Evolutionary conservation across 805 yeast species (phyloP).

Genomic region (Nakazawaea molendinolei): DNA sequence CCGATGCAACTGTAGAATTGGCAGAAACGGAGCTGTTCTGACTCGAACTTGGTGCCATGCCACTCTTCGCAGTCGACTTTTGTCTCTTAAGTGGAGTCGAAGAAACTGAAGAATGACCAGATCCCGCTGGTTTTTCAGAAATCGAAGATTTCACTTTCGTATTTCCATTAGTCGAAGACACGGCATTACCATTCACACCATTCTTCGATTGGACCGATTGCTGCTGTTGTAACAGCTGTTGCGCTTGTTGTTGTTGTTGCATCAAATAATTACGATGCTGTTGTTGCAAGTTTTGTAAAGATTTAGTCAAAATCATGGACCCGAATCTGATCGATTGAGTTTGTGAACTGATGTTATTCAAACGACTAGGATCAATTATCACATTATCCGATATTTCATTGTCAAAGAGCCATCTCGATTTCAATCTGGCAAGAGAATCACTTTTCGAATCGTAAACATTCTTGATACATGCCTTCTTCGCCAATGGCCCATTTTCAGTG

Average conservation of each 20-base stretch:
- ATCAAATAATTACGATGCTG: slow-evolving; percentile 22
- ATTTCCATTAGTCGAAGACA: too few relatives aligned
- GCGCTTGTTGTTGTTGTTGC: slow-evolving; percentile 23
- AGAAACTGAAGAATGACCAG: slow-evolving; percentile 6
- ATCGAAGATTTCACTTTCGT: slow-evolving; percentile 1
- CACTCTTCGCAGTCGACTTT: slow-evolving; percentile 2
- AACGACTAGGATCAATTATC: slow-evolving; percentile 61
- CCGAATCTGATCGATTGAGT: slow-evolving; percentile 91
- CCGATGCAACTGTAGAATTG: too few relatives aligned
- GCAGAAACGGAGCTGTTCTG: too few relatives aligned
- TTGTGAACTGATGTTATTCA: slow-evolving; percentile 76
- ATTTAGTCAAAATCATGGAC: slow-evolving; percentile 80
- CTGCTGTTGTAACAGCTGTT: slow-evolving; percentile 25
- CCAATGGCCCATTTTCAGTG: background rate
- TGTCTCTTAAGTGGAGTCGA: slow-evolving; percentile 4
- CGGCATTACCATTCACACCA: slow-evolving; percentile 2
- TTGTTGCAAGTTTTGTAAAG: slow-evolving; percentile 43
- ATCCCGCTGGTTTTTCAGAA: slow-evolving; percentile 9
- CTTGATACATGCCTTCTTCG: slow-evolving; percentile 15
- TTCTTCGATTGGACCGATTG: slow-evolving; percentile 20
- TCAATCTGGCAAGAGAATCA: slow-evolving; percentile 32
- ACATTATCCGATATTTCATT: slow-evolving; percentile 30
- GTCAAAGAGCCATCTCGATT: slow-evolving; percentile 46
- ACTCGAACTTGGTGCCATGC: background rate
- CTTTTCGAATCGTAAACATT: slow-evolving; percentile 28